Evolutionary conservation across 257 asterid genomes (phyloP).

Genomic region (Solanum arcanum): DNA sequence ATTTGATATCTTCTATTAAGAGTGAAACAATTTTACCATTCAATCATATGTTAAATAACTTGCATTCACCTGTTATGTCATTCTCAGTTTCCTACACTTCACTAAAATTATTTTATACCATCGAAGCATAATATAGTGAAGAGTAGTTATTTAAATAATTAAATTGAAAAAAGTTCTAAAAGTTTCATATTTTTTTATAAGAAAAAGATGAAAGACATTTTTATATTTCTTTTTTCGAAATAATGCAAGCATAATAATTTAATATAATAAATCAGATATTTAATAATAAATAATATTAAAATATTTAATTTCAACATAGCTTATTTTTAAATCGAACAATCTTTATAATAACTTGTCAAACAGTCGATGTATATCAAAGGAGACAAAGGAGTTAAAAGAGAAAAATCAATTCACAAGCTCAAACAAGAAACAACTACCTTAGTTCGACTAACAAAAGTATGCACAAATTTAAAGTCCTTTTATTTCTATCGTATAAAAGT

Average conservation of each 20-base stretch:
- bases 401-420: background rate
- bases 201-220: rapidly evolving
- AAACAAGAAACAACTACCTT: background rate
- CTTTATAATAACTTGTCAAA: too few species aligned
- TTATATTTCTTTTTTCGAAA: too few species aligned
- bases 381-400: background rate
- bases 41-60: background rate
- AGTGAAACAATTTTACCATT: too few species aligned
- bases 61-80: background rate
- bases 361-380: background rate
- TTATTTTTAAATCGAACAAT: background rate
- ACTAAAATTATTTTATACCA: background rate
- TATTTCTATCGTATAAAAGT: background rate
- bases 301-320: too few species aligned
- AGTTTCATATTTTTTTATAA: too few species aligned
- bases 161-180: too few species aligned
- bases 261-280: too few species aligned
- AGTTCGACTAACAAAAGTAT: background rate
- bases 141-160: background rate
- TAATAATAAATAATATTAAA: too few species aligned
- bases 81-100: background rate
- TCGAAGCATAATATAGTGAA: background rate
- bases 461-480: background rate
- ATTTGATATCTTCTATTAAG: too few species aligned
- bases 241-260: background rate